Conservation (phyloP, 495 filamentous ascomycete species). For the Corynascus novoguineensis region DNA sequence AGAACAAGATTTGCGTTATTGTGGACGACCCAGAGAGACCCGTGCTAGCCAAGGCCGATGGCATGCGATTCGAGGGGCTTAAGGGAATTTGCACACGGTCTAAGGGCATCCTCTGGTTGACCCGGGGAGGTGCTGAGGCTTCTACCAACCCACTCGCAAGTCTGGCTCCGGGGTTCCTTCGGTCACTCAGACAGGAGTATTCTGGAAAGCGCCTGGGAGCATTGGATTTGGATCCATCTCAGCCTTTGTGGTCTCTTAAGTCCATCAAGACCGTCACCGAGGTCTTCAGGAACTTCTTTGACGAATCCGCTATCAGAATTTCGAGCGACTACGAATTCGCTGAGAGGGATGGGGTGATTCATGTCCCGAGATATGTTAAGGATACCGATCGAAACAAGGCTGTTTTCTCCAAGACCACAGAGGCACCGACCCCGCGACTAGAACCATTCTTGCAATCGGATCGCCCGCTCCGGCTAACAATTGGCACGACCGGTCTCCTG, state of each 20-base stretch:
- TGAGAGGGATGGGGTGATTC: slow-evolving; percentile 22
- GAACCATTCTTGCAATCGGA: slow-evolving; percentile 29
- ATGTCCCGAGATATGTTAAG: slow-evolving; percentile 30
- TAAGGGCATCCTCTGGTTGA: slow-evolving; percentile 44
- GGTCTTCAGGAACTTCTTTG: slow-evolving; percentile 22
- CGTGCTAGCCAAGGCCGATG: slow-evolving; percentile 23
- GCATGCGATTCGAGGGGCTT: slow-evolving; percentile 23
- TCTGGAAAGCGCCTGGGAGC: slow-evolving; percentile 24
- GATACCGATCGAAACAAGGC: slow-evolving; percentile 31
- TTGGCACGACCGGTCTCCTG: slow-evolving; percentile 29
- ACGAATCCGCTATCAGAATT: slow-evolving; percentile 8
- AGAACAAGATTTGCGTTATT: slow-evolving; percentile 29
- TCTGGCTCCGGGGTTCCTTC: slow-evolving; percentile 31
- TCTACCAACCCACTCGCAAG: slow-evolving; percentile 22
- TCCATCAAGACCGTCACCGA: slow-evolving; percentile 23
- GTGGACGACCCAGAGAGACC: slow-evolving; percentile 33
- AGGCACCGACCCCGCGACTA: not conserved
- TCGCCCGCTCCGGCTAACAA: slow-evolving; percentile 26
- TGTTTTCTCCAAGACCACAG: slow-evolving; percentile 11
- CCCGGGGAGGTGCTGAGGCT: slow-evolving; percentile 41
- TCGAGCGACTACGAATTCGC: slow-evolving; percentile 29
- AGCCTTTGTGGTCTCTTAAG: slow-evolving; percentile 15
- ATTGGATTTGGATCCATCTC: slow-evolving; percentile 24
- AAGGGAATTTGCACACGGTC: slow-evolving; percentile 26
- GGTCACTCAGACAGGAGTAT: slow-evolving; percentile 32